Conservation (phyloP, 2,329 filamentous ascomycete genomes). For the Penicillium nordicum region DNA sequence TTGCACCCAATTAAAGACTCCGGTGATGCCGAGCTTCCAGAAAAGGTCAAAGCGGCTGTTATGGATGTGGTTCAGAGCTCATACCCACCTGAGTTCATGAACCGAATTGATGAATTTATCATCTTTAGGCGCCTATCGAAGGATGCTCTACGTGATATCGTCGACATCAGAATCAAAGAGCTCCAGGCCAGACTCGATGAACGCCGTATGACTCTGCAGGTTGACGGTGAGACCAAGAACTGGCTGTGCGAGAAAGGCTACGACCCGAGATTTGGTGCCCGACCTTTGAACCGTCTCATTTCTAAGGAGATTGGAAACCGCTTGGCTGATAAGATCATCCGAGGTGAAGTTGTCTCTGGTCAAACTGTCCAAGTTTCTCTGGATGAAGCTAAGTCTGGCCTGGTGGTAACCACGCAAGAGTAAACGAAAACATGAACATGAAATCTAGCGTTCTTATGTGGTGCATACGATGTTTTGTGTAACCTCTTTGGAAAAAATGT, state of each 20-base stretch:
- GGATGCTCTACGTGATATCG: slow-evolving; percentile 79
- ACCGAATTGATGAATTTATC: slow-evolving; percentile 95
- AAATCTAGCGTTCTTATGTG: slow-evolving; percentile 1
- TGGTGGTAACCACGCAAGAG: slow-evolving; percentile 49
- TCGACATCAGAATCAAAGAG: slow-evolving; percentile 85
- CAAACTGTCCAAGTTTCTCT: slow-evolving; percentile 69
- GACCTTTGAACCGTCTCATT: slow-evolving; percentile 87
- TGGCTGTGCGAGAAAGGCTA: slow-evolving; percentile 91
- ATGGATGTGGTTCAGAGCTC: slow-evolving; percentile 77
- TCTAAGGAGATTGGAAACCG: slow-evolving; percentile 84
- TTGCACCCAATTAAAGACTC: slow-evolving; percentile 62
- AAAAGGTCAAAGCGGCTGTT: slow-evolving; percentile 71
- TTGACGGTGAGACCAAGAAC: slow-evolving; percentile 67
- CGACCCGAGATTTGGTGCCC: slow-evolving; percentile 84
- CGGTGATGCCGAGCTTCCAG: slow-evolving; percentile 65
- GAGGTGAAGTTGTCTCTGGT: slow-evolving; percentile 73
- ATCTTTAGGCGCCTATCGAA: slow-evolving; percentile 84
- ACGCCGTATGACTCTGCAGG: slow-evolving; percentile 72
- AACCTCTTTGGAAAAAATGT: neutral
- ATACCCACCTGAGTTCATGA: slow-evolving; percentile 91
- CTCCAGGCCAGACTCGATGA: slow-evolving; percentile 80
- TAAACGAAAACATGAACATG: slow-evolving; percentile 12
- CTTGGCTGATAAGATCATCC: slow-evolving; percentile 87
- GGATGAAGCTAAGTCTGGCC: slow-evolving; percentile 57
- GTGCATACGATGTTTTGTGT: slow-evolving; percentile 3